Percentiles rank a stretch among this genome's conserved stretches.
phyloP scores from a whole-genome alignment of 805 yeast species.

The Schwanniomyces yamadae region DNA sequence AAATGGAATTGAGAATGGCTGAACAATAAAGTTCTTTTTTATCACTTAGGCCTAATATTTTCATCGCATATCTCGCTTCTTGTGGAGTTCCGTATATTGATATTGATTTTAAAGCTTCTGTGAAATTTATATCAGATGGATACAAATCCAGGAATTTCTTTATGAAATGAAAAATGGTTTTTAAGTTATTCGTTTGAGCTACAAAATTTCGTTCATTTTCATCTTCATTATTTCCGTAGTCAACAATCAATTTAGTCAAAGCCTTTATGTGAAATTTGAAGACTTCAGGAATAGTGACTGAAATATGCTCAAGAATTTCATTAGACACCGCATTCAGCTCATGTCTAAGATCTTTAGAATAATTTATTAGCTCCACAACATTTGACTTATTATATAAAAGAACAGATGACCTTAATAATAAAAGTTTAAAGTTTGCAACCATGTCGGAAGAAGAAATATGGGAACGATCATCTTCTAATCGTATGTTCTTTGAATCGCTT shows the following conservation, averaged over 20 bases:
- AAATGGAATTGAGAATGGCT: slow-evolving; percentile 39
- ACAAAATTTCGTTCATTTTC: slow-evolving; percentile 15
- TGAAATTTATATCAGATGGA: slow-evolving; percentile 44
- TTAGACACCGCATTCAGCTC: slow-evolving; percentile 41
- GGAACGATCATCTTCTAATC: slow-evolving; percentile 24
- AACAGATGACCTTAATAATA: slow-evolving; percentile 61
- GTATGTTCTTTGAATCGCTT: slow-evolving; percentile 50
- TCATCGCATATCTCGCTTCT: slow-evolving; percentile 66
- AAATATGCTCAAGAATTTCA: slow-evolving; percentile 56
- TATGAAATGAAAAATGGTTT: slow-evolving; percentile 59
- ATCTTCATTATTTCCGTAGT: slow-evolving; percentile 12
- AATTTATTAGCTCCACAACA: slow-evolving; percentile 51
- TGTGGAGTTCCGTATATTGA: slow-evolving; percentile 52
- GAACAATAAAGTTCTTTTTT: slow-evolving; percentile 40
- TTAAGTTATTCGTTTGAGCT: slow-evolving; percentile 43
- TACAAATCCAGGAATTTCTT: slow-evolving; percentile 49
- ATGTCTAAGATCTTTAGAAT: slow-evolving; percentile 36
- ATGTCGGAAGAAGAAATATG: slow-evolving; percentile 48
- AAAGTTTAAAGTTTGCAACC: slow-evolving; percentile 51
- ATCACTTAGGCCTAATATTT: slow-evolving; percentile 50
- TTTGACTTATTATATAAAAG: slow-evolving; percentile 66
- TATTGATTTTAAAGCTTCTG: slow-evolving; percentile 44
- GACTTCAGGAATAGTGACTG: slow-evolving; percentile 60
- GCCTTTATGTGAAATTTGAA: slow-evolving; percentile 58
- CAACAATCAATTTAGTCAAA: slow-evolving; percentile 40